Evolutionary conservation across 2,329 filamentous ascomycete genomes (phyloP), one percentile per base, ranked within the genome.

Genomic region (Trichoderma sp.): DNA sequence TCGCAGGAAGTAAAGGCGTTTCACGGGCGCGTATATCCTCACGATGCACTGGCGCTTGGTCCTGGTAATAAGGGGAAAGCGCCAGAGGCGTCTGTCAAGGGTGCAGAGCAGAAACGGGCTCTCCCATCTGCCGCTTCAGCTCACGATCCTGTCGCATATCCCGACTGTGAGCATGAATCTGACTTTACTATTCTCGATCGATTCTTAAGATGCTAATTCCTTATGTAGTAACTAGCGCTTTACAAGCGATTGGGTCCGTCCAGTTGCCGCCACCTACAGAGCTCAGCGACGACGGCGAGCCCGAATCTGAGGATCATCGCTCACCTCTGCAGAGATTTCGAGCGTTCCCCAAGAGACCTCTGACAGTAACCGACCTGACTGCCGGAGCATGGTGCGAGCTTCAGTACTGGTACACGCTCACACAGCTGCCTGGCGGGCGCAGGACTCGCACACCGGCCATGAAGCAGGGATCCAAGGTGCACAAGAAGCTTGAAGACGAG

Each of bases 381-480:
- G 91, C 93, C 1, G 94, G 94, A 2, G 90, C 94, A 8, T 99
- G 96, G 96, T 99, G 96, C 78, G 95, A 99, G 79, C 79, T 98
- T 69, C 94, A 98, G 78, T 96, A 97, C 75, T 94, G 89, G 84
- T 97, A 96, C 80, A 92, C 89, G 0, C 84, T 99, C 66, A 92
- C 90, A 3, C 89, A 88, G 66, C 88, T 87, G 4, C 86, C 85
- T 0, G 83, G 90, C 75, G 96, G 95, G 0, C 87, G 87, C 68
- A 94, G 91, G 77, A 90, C 87, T 66, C 84, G 84, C 39, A 98
- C 94, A 0, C 79, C 86, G 2, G 93, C 93, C 0, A 99, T 99
- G 96, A 90, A 89, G 76, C 86, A 88, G 65, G 96, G 96, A 0
- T 90, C 88, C 46, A 88, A 85, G 46, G 87, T 98, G 13, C 96